phyloP scores from a whole-genome alignment of 768 basidiomycete genomes.

The Boletus reticulatus region DNA sequence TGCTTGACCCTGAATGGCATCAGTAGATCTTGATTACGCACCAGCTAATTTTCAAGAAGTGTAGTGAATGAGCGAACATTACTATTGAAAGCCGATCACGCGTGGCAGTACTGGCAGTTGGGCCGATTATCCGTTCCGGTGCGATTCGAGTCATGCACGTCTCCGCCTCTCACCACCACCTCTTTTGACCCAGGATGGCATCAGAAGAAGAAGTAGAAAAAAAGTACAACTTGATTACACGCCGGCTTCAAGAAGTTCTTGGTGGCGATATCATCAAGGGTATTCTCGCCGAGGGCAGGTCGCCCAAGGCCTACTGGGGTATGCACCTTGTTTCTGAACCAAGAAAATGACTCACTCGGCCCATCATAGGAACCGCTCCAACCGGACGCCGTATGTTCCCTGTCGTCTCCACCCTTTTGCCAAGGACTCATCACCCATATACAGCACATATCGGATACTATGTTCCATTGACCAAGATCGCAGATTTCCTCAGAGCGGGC shows the following conservation, averaged over 20 bases:
- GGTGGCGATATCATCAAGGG: constrained; percentile 82
- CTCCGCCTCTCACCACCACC: neutral
- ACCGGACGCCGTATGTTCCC: constrained; percentile 84
- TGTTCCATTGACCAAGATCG: constrained; percentile 91
- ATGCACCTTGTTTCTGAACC: constrained; percentile 18
- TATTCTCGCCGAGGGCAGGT: constrained; percentile 71
- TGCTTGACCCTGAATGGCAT: too few relatives aligned
- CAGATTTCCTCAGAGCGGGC: constrained; percentile 90
- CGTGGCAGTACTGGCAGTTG: too few relatives aligned
- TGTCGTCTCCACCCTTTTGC: neutral
- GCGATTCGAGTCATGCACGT: neutral
- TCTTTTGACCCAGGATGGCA: constrained; percentile 26
- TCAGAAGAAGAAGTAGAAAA: constrained; percentile 31
- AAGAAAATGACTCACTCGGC: neutral
- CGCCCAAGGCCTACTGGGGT: constrained; percentile 93
- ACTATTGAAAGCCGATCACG: too few relatives aligned
- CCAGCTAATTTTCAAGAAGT: too few relatives aligned
- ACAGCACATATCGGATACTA: constrained; percentile 97
- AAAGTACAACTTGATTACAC: constrained; percentile 80
- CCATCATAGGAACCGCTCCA: constrained; percentile 76
- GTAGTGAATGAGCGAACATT: too few relatives aligned
- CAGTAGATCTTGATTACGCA: too few relatives aligned
- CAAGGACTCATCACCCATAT: constrained; percentile 1
- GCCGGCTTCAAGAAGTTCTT: constrained; percentile 83
- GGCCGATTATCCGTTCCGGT: too few relatives aligned